These are phyloP conservation scores for Obba rivulosa DNA, from an alignment of 768 basidiomycete genomes.

Conservation along the genomic window DNA sequence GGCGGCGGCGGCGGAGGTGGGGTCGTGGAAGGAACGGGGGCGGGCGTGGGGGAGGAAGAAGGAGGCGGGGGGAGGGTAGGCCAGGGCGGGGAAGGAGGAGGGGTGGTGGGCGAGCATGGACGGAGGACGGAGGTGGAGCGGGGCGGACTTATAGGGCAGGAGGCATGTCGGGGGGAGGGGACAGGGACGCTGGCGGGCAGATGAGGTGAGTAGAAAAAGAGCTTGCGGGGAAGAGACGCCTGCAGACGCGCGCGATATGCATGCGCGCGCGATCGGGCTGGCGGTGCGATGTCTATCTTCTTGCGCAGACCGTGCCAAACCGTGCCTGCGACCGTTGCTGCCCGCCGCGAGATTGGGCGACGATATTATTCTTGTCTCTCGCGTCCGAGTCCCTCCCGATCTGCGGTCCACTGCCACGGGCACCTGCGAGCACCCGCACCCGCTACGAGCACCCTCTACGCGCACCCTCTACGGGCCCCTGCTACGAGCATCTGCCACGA, in stretches of 20 bases:
- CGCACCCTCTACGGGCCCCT: too few species aligned
- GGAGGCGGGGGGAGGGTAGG: slow-evolving; percentile 11
- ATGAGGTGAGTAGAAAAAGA: background rate
- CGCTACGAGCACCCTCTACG: too few species aligned
- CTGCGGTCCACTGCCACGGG: too few species aligned
- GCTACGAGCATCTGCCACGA: too few species aligned
- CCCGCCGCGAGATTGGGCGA: too few species aligned
- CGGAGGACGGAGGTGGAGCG: background rate
- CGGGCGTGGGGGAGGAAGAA: slow-evolving; percentile 5
- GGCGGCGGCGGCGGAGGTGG: slow-evolving; percentile 3
- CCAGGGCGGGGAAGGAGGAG: slow-evolving; percentile 8
- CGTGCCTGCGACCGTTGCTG: too few species aligned
- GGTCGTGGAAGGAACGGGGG: slow-evolving; percentile 10
- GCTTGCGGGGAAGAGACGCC: background rate
- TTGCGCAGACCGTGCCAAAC: too few species aligned
- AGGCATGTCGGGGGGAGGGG: background rate
- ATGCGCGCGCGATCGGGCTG: background rate
- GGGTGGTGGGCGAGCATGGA: slow-evolving; percentile 5
- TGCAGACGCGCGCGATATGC: background rate
- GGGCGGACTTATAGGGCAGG: background rate
- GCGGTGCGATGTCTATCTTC: too few species aligned
- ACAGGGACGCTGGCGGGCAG: background rate
- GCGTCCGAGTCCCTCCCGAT: too few species aligned
- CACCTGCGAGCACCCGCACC: too few species aligned
- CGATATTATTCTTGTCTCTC: too few species aligned